Evolutionary conservation across 805 yeast species (phyloP).

Genomic region (Kuraishia piskuri): DNA sequence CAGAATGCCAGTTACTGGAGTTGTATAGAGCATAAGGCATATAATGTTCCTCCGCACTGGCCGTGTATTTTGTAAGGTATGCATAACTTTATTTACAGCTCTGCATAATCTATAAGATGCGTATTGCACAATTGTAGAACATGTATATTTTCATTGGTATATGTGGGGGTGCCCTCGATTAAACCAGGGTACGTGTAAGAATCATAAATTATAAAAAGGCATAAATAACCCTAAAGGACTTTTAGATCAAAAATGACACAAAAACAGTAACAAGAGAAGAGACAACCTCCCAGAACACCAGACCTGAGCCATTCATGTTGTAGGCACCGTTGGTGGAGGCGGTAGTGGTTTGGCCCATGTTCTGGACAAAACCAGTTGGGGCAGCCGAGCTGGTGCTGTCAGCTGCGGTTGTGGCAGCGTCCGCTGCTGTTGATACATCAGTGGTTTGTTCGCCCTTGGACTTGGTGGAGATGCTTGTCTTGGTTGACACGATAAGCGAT

Average conservation of each 20-base stretch:
- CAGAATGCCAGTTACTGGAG: no score
- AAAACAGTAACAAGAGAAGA: constrained; percentile 3
- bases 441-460: not conserved
- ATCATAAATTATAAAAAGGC: not conserved
- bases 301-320: not conserved
- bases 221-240: not conserved
- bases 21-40: no score
- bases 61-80: no score
- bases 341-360: constrained; percentile 12
- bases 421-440: not conserved
- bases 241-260: constrained; percentile 1
- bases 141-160: not conserved
- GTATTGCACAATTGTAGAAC: no score
- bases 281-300: constrained; percentile 4
- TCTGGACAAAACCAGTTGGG: constrained; percentile 29
- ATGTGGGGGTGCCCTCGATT: constrained; percentile 2
- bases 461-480: not conserved
- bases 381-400: constrained; percentile 10
- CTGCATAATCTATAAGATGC: no score
- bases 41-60: no score
- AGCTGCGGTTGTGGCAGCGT: constrained; percentile 3
- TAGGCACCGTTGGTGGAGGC: constrained; percentile 3
- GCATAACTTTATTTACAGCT: no score
- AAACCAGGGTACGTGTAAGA: not conserved
- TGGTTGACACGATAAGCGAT: not conserved